Conservation (phyloP, 257 asterid species). For the Lavandula angustifolia region DNA sequence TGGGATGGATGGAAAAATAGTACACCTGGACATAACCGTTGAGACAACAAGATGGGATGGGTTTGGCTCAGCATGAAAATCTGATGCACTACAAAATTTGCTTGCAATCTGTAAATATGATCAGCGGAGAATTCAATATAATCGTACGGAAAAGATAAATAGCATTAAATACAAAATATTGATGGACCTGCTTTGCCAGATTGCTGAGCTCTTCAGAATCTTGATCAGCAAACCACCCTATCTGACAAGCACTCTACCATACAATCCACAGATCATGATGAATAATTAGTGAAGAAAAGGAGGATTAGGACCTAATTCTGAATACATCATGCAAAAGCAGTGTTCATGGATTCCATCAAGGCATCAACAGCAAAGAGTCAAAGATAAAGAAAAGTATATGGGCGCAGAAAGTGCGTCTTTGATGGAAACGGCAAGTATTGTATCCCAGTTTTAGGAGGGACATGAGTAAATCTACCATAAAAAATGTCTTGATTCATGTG, state of each 20-base stretch:
- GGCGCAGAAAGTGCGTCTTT: neutral
- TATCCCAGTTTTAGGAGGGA: slow-evolving; percentile 25
- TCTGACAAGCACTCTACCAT: slow-evolving; percentile 73
- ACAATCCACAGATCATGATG: slow-evolving; percentile 32
- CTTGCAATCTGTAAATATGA: slow-evolving; percentile 47
- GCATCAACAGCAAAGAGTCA: neutral
- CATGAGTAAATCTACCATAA: slow-evolving; percentile 1
- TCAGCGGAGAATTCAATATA: slow-evolving; percentile 21
- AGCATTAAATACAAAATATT: slow-evolving; percentile 12
- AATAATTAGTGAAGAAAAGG: slow-evolving; percentile 11
- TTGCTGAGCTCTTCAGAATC: slow-evolving; percentile 64
- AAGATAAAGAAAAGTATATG: slow-evolving; percentile 15
- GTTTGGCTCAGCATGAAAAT: slow-evolving; percentile 51
- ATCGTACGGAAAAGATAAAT: slow-evolving; percentile 1
- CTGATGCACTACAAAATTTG: slow-evolving; percentile 48
- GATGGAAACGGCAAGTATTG: neutral
- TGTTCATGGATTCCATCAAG: slow-evolving; percentile 23
- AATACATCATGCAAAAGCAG: slow-evolving; percentile 23
- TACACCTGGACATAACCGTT: slow-evolving; percentile 71
- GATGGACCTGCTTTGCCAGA: slow-evolving; percentile 58
- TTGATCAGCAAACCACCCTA: slow-evolving; percentile 68
- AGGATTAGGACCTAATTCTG: slow-evolving; percentile 1
- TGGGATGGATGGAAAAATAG: slow-evolving; percentile 22
- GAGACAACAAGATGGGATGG: slow-evolving; percentile 48
- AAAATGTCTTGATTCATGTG: neutral